These are phyloP conservation scores for Ensete glaucum DNA, from an alignment of 176 grass and related monocot genomes.

Conservation along the genomic window DNA sequence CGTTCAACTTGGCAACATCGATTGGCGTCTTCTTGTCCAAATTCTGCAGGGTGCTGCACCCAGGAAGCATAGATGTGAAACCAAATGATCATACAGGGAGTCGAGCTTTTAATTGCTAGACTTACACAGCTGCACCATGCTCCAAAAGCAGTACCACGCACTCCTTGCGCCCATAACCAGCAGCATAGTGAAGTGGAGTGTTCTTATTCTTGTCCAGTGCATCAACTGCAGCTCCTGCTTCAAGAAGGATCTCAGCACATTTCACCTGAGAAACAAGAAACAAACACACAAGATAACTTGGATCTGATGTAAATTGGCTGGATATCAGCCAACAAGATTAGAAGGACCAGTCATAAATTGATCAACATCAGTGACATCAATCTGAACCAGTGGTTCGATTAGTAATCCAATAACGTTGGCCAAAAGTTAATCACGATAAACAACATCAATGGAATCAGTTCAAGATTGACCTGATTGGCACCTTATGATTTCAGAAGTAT, in stretches of 20 bases:
- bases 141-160: not conserved
- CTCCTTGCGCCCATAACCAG: conserved; percentile 13
- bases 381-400: too few relatives aligned
- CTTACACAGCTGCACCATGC: conserved; percentile 12
- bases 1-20: conserved; percentile 3
- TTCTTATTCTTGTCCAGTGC: conserved; percentile 12
- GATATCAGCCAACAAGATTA: too few relatives aligned
- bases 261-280: not conserved
- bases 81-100: not conserved
- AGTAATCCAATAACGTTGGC: too few relatives aligned
- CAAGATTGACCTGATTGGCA: too few relatives aligned
- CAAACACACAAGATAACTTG: not conserved
- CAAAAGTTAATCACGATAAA: too few relatives aligned
- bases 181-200: conserved; percentile 5
- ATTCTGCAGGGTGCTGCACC: conserved; percentile 7
- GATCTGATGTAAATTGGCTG: too few relatives aligned
- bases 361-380: too few relatives aligned
- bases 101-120: not conserved
- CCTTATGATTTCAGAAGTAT: too few relatives aligned
- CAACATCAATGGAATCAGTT: too few relatives aligned
- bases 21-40: conserved; percentile 8
- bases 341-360: too few relatives aligned
- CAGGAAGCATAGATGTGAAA: not conserved
- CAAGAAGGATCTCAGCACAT: not conserved
- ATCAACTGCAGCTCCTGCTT: conserved; percentile 3